Conservation (phyloP, 495 filamentous ascomycete species). For the Penicillium samsonianum region DNA sequence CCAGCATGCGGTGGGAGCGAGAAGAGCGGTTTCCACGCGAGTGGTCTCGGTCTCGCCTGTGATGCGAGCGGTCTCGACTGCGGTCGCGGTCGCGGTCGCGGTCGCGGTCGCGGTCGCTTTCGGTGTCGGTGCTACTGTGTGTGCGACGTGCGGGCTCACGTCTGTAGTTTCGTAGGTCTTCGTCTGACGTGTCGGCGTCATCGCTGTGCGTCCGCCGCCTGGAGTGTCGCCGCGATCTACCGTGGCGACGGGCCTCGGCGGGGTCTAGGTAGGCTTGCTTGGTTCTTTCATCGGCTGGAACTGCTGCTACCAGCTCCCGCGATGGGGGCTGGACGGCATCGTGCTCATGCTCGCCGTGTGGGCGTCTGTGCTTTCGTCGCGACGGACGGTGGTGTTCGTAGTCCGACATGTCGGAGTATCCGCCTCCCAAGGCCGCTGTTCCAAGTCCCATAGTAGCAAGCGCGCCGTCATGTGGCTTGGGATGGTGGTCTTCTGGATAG, state of each 20-base stretch:
- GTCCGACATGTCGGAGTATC: slow-evolving; percentile 42
- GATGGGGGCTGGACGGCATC: slow-evolving; percentile 18
- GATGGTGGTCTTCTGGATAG: slow-evolving; percentile 32
- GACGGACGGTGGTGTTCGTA: slow-evolving; percentile 27
- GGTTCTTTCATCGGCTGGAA: slow-evolving; percentile 12
- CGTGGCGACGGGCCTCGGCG: slow-evolving; percentile 22
- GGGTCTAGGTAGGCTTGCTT: slow-evolving; percentile 28
- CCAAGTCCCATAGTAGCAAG: slow-evolving; percentile 37
- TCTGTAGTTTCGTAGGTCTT: slow-evolving; percentile 41
- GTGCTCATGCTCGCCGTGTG: slow-evolving; percentile 10
- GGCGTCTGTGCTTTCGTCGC: slow-evolving; percentile 17
- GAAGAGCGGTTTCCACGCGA: slow-evolving; percentile 25
- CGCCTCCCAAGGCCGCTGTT: slow-evolving; percentile 42
- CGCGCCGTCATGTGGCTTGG: slow-evolving; percentile 23
- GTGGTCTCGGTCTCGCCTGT: slow-evolving; percentile 10
- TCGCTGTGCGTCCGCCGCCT: slow-evolving; percentile 32
- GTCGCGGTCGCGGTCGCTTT: slow-evolving; percentile 23
- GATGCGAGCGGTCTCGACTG: slow-evolving; percentile 22
- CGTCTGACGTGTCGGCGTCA: slow-evolving; percentile 39
- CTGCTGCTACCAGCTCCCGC: slow-evolving; percentile 15
- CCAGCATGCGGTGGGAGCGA: slow-evolving; percentile 27
- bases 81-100: too few species aligned
- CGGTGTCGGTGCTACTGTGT: slow-evolving; percentile 30
- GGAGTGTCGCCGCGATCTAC: slow-evolving; percentile 36
- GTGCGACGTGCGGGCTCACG: slow-evolving; percentile 32